phyloP scores from a whole-genome alignment of 352 stramenopile genomes.

The Pythium phragmiticola region DNA sequence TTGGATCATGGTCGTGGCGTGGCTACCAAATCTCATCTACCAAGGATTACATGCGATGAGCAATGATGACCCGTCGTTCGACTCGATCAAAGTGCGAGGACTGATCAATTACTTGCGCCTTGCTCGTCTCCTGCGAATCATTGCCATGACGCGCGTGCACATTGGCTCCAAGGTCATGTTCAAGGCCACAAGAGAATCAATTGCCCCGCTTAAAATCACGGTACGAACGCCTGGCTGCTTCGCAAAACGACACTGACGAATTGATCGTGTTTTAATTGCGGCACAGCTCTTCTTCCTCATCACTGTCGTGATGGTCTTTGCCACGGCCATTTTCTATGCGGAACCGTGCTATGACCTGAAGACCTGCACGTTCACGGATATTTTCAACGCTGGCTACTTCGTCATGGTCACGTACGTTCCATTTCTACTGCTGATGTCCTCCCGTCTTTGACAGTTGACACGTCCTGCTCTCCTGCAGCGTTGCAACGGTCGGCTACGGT shows the following conservation, averaged over 20 bases:
- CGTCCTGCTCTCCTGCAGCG: slow-evolving; percentile 34
- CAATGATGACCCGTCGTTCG: slow-evolving; percentile 24
- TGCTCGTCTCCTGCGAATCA: slow-evolving; percentile 37
- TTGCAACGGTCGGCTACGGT: slow-evolving; percentile 77
- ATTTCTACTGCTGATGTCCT: not conserved
- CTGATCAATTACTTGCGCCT: slow-evolving; percentile 34
- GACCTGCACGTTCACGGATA: slow-evolving; percentile 80
- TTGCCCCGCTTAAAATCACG: slow-evolving; percentile 33
- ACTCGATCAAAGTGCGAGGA: slow-evolving; percentile 15
- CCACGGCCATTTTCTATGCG: slow-evolving; percentile 71
- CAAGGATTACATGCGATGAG: slow-evolving; percentile 12
- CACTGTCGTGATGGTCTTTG: slow-evolving; percentile 73
- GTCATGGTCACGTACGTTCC: slow-evolving; percentile 75
- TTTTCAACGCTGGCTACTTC: slow-evolving; percentile 84
- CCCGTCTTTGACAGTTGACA: not conserved
- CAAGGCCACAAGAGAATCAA: slow-evolving; percentile 30
- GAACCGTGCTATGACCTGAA: slow-evolving; percentile 78
- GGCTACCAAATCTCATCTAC: slow-evolving; percentile 32
- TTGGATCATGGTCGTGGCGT: slow-evolving; percentile 35
- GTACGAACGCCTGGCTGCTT: not conserved
- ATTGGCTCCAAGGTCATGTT: slow-evolving; percentile 50
- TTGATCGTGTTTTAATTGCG: not conserved
- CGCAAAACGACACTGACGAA: not conserved
- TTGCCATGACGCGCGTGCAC: slow-evolving; percentile 34
- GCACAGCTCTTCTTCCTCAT: slow-evolving; percentile 71